Base-by-base conservation (phyloP, 1,284 basidiomycete species). In the Xerocomus minutiporus region DNA sequence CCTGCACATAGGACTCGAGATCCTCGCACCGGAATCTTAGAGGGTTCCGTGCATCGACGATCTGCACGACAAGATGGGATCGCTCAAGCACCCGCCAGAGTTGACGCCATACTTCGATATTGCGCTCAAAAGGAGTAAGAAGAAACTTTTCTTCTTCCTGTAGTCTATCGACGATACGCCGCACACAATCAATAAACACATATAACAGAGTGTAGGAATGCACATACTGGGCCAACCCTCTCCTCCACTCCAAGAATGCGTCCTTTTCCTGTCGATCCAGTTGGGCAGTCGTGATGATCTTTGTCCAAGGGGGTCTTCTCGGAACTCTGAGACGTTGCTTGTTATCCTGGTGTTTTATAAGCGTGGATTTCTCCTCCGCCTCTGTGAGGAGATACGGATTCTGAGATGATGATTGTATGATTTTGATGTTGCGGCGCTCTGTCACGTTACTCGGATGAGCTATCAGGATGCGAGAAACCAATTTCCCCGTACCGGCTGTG, bases 41-140 rank as follows among this genome's bases (percentile, higher is more conserved):
- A 1, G 94, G 94, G 74, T 97, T 97, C 41, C 94, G 82, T 9
- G 93, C 95, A 66, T 97, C 94, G 45, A 97, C 93, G 55, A 97
- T 97, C 71, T 97, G 94, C 0, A 97, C 92, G 39, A 97, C 74
- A 11, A 98, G 80, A 63, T 97, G 93, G 5, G 93, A 96, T 41
- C 95, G 83, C 71, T 98, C 94, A 17, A 97, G 71, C 1, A 97
- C 95, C 56, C 94, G 81, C 94, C 94, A 97, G 4, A 97, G 79
- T 65, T 98, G 94, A 46, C 95, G 78, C 95, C 95, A 97, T 11
- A 97, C 92, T 76, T 97, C 93, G 25, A 97, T 75, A 67, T 97
- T 97, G 49, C 95, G 88, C 68, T 98, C 94, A 63, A 97, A 97
- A 0, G 94, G 95, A 0, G 94, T 97, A 8, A 97, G 74, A 9